These are phyloP conservation scores for Mycena haematopus DNA, from an alignment of 768 basidiomycete genomes.

Conservation along the genomic window DNA sequence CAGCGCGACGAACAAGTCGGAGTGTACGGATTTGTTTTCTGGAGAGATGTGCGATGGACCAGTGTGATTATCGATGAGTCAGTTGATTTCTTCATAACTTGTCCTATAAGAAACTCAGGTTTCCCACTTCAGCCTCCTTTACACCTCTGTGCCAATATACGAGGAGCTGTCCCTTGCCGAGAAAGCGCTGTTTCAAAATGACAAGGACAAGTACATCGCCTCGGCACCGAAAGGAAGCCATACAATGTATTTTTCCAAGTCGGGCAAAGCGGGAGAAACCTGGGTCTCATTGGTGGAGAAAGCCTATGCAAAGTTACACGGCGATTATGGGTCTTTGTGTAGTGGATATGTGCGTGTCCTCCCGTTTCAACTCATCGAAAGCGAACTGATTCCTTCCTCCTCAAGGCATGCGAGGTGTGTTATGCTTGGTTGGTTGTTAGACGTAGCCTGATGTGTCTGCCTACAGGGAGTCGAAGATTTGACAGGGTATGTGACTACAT, in stretches of 20 bases:
- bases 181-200: constrained; percentile 54
- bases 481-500: constrained; percentile 15
- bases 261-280: constrained; percentile 54
- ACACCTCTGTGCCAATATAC: constrained; percentile 56
- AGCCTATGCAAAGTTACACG: constrained; percentile 24
- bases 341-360: constrained; percentile 40
- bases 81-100: too few relatives aligned
- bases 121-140: constrained; percentile 61
- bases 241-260: constrained; percentile 55
- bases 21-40: constrained; percentile 66
- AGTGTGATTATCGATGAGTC: constrained; percentile 65
- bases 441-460: background rate
- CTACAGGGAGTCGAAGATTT: constrained; percentile 24
- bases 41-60: constrained; percentile 49
- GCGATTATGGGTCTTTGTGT: constrained; percentile 50
- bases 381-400: constrained; percentile 22
- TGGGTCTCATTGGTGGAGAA: constrained; percentile 66
- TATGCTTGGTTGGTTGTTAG: background rate
- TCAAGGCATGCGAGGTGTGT: constrained; percentile 37
- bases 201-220: constrained; percentile 52
- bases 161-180: constrained; percentile 50
- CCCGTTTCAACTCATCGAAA: background rate
- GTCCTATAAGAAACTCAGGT: too few relatives aligned
- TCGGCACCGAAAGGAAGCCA: constrained; percentile 53
- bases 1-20: constrained; percentile 59